These are phyloP conservation scores for Neurospora crassa DNA, from an alignment of 2,329 filamentous ascomycete species.

Conservation along the genomic window DNA sequence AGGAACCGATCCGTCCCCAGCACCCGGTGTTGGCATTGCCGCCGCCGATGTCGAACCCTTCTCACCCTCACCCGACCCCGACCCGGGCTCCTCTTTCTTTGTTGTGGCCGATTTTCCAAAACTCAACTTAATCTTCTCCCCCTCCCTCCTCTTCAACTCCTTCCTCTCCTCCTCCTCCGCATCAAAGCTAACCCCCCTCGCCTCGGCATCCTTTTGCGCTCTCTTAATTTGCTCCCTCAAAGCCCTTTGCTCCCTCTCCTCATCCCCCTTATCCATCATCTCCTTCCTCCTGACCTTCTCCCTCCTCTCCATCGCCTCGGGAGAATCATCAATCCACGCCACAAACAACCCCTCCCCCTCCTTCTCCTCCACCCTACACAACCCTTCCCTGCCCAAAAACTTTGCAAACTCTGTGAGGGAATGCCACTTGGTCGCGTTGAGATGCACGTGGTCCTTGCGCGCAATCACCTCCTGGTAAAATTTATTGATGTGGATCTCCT, in stretches of 20 bases:
- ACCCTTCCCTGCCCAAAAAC: slow-evolving; percentile 72
- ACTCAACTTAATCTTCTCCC: slow-evolving; percentile 66
- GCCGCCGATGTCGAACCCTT: not conserved
- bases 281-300: slow-evolving; percentile 79
- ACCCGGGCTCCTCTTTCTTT: not conserved
- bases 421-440: slow-evolving; percentile 88
- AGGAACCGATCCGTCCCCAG: not conserved
- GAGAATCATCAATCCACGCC: slow-evolving; percentile 84
- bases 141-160: slow-evolving; percentile 52
- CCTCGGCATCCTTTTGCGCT: slow-evolving; percentile 52
- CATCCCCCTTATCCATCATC: slow-evolving; percentile 79
- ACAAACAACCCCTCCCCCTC: slow-evolving; percentile 71
- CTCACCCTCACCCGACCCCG: slow-evolving; percentile 10
- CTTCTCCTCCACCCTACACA: slow-evolving; percentile 84
- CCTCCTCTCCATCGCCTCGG: slow-evolving; percentile 69
- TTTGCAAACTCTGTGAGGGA: slow-evolving; percentile 87
- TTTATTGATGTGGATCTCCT: slow-evolving; percentile 77
- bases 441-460: slow-evolving; percentile 80
- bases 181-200: slow-evolving; percentile 30
- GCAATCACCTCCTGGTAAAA: slow-evolving; percentile 94
- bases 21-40: not conserved
- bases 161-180: slow-evolving; percentile 32
- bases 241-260: slow-evolving; percentile 76
- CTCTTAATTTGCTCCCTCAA: slow-evolving; percentile 76
- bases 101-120: slow-evolving; percentile 41